These are phyloP conservation scores for Aspergillus phoenicis DNA, from an alignment of 2,329 filamentous ascomycete species.

Conservation along the genomic window DNA sequence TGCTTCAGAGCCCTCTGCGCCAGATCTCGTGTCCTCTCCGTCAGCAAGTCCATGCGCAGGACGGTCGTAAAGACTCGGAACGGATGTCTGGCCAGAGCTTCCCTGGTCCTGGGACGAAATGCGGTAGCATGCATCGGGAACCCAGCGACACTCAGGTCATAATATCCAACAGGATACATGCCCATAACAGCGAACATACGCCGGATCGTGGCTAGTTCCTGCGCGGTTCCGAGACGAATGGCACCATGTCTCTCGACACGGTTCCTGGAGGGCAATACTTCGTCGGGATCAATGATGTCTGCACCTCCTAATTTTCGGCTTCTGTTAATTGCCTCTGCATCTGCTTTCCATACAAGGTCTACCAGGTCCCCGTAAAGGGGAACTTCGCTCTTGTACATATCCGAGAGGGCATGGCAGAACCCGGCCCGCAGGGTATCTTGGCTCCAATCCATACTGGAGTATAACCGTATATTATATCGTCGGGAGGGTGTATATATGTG, in stretches of 20 bases:
- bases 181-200: slow-evolving; percentile 53
- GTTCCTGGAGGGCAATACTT: slow-evolving; percentile 24
- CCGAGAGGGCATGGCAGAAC: slow-evolving; percentile 37
- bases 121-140: slow-evolving; percentile 57
- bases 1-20: slow-evolving; percentile 38
- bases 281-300: slow-evolving; percentile 22
- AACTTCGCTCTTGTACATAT: slow-evolving; percentile 40
- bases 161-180: slow-evolving; percentile 56
- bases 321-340: slow-evolving; percentile 25
- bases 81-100: slow-evolving; percentile 46
- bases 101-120: slow-evolving; percentile 47
- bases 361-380: slow-evolving; percentile 38
- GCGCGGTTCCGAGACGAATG: slow-evolving; percentile 51
- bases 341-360: slow-evolving; percentile 33
- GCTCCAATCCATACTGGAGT: slow-evolving; percentile 16
- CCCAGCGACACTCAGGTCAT: slow-evolving; percentile 52
- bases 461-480: background rate
- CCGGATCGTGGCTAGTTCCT: slow-evolving; percentile 48
- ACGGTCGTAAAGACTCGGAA: slow-evolving; percentile 51
- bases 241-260: slow-evolving; percentile 50
- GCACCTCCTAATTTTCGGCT: slow-evolving; percentile 9
- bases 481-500: background rate
- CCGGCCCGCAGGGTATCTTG: slow-evolving; percentile 31
- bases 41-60: slow-evolving; percentile 47
- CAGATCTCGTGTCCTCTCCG: slow-evolving; percentile 33